Percentiles rank a stretch among this genome's conserved stretches.
Evolutionary conservation across 345 rosid genomes (phyloP).

Genomic region (Brassica nigra): DNA sequence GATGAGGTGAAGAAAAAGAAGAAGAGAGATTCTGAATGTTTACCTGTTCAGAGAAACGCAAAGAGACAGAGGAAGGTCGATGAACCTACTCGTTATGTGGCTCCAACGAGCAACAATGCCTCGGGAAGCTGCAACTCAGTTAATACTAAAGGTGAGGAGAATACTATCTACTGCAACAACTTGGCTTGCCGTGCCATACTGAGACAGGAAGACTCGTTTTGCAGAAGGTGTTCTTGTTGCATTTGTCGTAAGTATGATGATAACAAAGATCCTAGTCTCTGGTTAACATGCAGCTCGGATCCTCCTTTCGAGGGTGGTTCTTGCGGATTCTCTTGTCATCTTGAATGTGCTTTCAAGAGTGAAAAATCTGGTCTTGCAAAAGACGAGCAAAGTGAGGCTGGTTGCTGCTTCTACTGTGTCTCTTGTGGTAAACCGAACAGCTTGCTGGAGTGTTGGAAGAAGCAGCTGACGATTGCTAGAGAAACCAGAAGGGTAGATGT

Average conservation of each 20-base stretch:
- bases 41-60: conserved; percentile 31
- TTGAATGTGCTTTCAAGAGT: conserved; percentile 62
- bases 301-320: conserved; percentile 46
- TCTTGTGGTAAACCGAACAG: conserved; percentile 64
- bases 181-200: conserved; percentile 66
- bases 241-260: conserved; percentile 73
- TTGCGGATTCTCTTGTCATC: conserved; percentile 79
- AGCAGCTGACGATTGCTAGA: conserved; percentile 65
- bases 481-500: conserved; percentile 87
- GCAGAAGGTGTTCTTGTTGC: conserved; percentile 87
- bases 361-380: conserved; percentile 56
- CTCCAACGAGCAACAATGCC: conserved; percentile 31
- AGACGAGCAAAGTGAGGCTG: conserved; percentile 42
- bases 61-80: conserved; percentile 39
- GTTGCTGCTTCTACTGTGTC: conserved; percentile 67
- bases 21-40: conserved; percentile 30
- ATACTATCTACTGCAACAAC: conserved; percentile 54
- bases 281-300: conserved; percentile 75
- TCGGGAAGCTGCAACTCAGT: conserved; percentile 38
- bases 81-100: conserved; percentile 37
- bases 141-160: conserved; percentile 36
- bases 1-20: conserved; percentile 26
- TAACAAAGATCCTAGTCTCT: conserved; percentile 85
- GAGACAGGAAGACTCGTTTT: conserved; percentile 52
- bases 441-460: conserved; percentile 70